Evolutionary conservation across 106 monocot species (phyloP), one percentile per base, ranked within the genome.

Genomic region (Xerophyta viscosa): DNA sequence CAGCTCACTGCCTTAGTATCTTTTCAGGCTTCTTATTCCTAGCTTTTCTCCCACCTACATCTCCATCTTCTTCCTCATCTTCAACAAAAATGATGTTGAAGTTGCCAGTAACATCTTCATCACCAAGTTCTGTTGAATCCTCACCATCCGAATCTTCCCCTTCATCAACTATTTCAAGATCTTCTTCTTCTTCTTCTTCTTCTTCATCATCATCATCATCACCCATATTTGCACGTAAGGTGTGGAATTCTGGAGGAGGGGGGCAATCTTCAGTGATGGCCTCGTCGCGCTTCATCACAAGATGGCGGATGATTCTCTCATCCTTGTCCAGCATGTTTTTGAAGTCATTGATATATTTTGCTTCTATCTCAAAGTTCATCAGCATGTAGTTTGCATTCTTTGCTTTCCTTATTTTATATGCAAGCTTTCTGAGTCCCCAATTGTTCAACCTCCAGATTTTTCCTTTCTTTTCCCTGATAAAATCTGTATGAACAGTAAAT

Each of bases 361-460:
- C 68, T 37, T 90, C 90, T 0, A 98, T 14, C 86, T 98, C 90
- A 52, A 90, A 98, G 66, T 98, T 98, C 98, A 98, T 98, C 22
- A 98, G 31, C 24, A 98, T 58, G 53, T 98, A 98, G 68, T 86
- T 89, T 10, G 98, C 98, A 19, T 77, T 77, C 9, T 50, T 82
- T 21, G 90, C 79, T 36, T 90, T 98, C 64, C 76, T 82, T 52
- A 98, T 86, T 33, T 90, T 84, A 69, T 98, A 98, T 6, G 82
- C 85, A 26, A 98, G 76, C 37, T 74, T 70, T 0, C 98, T 75
- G 21, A 98, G 56, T 7, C 98, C 98, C 98, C 98, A 98, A 52
- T 98, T 65, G 50, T 98, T 98, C 41, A 98, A 42, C 50, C 98
- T 78, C 79, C 82, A 98, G 63, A 98, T 79, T 44, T 70, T 82